phyloP scores from a whole-genome alignment of 805 yeast genomes.

The Wickerhamiella kurtzmanii region DNA sequence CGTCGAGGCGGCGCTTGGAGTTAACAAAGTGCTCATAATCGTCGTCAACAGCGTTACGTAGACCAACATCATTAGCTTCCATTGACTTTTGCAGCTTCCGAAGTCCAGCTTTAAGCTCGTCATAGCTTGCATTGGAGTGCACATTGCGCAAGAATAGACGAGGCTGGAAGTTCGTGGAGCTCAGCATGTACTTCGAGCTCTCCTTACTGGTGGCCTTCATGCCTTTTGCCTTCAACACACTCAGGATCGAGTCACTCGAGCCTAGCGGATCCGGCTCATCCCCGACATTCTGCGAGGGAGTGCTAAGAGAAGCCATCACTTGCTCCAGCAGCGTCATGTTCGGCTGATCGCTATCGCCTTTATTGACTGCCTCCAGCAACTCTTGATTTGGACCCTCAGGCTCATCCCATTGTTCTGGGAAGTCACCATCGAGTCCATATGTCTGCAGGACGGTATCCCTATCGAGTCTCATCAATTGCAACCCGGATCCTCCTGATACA shows the following conservation, averaged over 20 bases:
- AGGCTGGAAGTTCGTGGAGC: slow-evolving; percentile 45
- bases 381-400: slow-evolving; percentile 7
- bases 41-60: slow-evolving; percentile 39
- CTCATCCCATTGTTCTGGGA: slow-evolving; percentile 16
- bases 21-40: slow-evolving; percentile 54
- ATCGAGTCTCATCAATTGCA: neutral
- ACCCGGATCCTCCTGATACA: neutral
- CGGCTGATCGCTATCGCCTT: slow-evolving; percentile 3
- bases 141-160: slow-evolving; percentile 40
- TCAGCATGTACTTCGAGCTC: slow-evolving; percentile 32
- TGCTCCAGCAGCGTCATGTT: slow-evolving; percentile 20
- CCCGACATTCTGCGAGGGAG: slow-evolving; percentile 7
- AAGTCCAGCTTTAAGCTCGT: slow-evolving; percentile 36
- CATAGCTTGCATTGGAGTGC: slow-evolving; percentile 42
- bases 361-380: slow-evolving; percentile 6
- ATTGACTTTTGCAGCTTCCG: slow-evolving; percentile 38
- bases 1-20: slow-evolving; percentile 50
- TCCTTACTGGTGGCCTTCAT: slow-evolving; percentile 27
- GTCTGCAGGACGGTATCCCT: slow-evolving; percentile 10
- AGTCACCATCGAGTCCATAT: slow-evolving; percentile 14
- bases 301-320: slow-evolving; percentile 17
- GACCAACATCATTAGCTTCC: slow-evolving; percentile 32
- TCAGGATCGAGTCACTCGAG: slow-evolving; percentile 33
- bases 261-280: slow-evolving; percentile 47
- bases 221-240: slow-evolving; percentile 31